Conservation (phyloP, 2,329 filamentous ascomycete species). For the Aspergillus versicolor region DNA sequence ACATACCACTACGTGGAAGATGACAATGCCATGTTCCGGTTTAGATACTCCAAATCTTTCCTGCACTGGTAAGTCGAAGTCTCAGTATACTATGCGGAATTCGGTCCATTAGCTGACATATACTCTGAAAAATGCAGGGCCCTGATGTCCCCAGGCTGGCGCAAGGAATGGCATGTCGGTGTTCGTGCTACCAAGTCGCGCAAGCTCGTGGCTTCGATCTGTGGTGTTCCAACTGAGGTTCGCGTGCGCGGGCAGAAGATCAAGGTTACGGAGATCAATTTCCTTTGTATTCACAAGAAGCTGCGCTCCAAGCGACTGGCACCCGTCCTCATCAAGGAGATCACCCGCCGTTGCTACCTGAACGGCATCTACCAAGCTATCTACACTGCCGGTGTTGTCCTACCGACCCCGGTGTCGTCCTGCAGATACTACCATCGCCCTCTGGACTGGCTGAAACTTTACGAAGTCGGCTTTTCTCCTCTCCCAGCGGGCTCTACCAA, state of each 20-base stretch:
- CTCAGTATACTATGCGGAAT: neutral
- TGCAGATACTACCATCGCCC: constrained; percentile 94
- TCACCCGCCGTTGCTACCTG: constrained; percentile 87
- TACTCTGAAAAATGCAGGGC: constrained; percentile 59
- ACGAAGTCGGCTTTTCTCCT: constrained; percentile 91
- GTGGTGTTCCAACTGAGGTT: constrained; percentile 81
- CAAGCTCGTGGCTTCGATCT: constrained; percentile 94
- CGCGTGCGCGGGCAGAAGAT: constrained; percentile 75
- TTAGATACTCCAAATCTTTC: constrained; percentile 89
- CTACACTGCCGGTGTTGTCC: constrained; percentile 87
- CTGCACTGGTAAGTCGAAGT: constrained; percentile 69
- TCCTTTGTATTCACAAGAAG: constrained; percentile 97
- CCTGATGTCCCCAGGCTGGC: constrained; percentile 91
- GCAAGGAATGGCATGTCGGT: constrained; percentile 90
- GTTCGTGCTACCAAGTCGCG: constrained; percentile 79
- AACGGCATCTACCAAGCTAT: constrained; percentile 90
- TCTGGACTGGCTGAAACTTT: constrained; percentile 93
- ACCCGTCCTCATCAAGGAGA: constrained; percentile 94
- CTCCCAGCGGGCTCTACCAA: constrained; percentile 82
- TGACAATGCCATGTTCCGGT: constrained; percentile 93
- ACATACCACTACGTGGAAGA: constrained; percentile 97
- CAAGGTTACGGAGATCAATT: constrained; percentile 90
- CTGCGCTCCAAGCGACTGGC: constrained; percentile 88
- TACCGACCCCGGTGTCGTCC: constrained; percentile 88
- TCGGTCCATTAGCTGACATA: neutral